Base-by-base conservation (phyloP, 805 yeast species). In the Priceomyces melissophilus region DNA sequence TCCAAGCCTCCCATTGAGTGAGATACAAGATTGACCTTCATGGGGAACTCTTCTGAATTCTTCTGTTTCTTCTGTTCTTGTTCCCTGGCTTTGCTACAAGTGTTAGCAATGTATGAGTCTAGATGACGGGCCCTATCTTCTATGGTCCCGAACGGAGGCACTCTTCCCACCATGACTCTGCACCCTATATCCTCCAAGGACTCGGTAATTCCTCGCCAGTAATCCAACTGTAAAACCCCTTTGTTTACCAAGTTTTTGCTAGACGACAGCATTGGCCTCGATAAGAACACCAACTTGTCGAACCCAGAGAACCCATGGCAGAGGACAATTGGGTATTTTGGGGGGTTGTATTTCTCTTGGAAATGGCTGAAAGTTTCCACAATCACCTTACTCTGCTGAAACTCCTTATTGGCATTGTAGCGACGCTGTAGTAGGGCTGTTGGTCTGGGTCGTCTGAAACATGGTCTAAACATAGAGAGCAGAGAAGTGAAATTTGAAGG, bases 1-100 rank as follows among this genome's bases (percentile, higher is more conserved):
- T 90, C 96, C 25, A 89, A 64, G 0, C 97, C 97, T 4, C 97
- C 97, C 96, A 89, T 88, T 0, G 96, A 87, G 57, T 89, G 97
- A 4, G 93, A 93, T 17, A 89, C 71, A 33, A 89, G 58, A 54
- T 90, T 90, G 11, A 89, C 71, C 44, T 79, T 80, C 14, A 79
- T 47, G 3, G 65, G 26, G 43, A 50, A 9, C 37, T 40, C 7
- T 12, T 12, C 3, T 12, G 14, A 3, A 31, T 38, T 10, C 17
- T 48, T 46, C 12, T 46, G 26, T 3, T 20, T 17, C 26, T 48
- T 38, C 8, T 45, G 38, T 38, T 47, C 46, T 10, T 16, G 34
- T 28, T 52, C 38, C 9, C 55, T 44, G 8, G 57, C 38, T 28
- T 35, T 31, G 35, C 47, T 30, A 35, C 66, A 62, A 40, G 64